phyloP scores from a whole-genome alignment of 2,329 filamentous ascomycete genomes.

The Trichoderma sp. region DNA sequence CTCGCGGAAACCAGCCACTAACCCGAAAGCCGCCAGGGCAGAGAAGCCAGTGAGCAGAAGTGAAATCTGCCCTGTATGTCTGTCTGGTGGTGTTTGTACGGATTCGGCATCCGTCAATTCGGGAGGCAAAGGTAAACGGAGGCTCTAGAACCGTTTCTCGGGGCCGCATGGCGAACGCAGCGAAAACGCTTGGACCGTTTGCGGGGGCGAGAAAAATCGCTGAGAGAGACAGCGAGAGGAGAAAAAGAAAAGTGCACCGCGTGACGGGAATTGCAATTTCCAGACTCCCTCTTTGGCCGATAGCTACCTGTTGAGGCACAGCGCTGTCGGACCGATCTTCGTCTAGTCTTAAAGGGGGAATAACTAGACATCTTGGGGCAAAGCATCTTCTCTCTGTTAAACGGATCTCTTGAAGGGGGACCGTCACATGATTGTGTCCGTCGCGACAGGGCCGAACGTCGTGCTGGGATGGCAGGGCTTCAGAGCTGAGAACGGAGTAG shows the following conservation, averaged over 20 bases:
- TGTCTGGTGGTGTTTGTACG: background rate
- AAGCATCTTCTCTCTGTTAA: background rate
- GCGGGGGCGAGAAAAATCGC: slow-evolving; percentile 1
- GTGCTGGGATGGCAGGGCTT: slow-evolving; percentile 16
- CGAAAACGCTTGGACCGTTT: slow-evolving; percentile 12
- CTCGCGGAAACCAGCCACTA: background rate
- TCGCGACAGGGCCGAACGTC: slow-evolving; percentile 15
- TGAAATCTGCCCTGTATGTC: background rate
- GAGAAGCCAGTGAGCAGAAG: background rate
- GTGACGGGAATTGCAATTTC: slow-evolving; percentile 15
- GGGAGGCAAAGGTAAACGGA: slow-evolving; percentile 9
- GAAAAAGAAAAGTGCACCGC: slow-evolving; percentile 3
- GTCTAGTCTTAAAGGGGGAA: background rate
- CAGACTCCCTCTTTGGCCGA: background rate
- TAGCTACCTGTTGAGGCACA: slow-evolving; percentile 8
- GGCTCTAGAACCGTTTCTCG: background rate
- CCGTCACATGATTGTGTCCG: slow-evolving; percentile 24
- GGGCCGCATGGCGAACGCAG: background rate
- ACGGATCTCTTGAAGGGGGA: slow-evolving; percentile 21
- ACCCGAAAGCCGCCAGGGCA: background rate
- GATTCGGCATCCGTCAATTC: slow-evolving; percentile 15
- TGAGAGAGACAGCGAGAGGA: background rate
- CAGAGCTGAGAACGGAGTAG: background rate
- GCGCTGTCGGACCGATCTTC: background rate
- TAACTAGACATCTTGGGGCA: background rate